Evolutionary conservation across 345 rosid genomes (phyloP).

Genomic region (Sapria himalayana): DNA sequence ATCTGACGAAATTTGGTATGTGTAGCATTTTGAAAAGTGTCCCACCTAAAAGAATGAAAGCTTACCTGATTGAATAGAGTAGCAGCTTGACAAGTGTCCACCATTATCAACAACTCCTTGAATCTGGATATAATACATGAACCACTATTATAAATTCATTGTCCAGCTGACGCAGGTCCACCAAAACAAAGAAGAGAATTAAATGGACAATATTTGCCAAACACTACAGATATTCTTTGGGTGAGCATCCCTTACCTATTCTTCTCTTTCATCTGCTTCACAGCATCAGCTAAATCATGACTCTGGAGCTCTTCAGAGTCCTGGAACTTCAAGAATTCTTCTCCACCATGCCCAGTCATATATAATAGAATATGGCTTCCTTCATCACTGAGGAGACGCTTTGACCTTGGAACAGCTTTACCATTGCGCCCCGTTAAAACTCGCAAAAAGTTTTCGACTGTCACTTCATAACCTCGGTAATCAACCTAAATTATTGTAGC

Average conservation of each 20-base stretch:
- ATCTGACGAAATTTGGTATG: no score
- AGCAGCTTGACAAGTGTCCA: conserved; percentile 98
- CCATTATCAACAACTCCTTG: conserved; percentile 95
- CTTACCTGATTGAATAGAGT: conserved; percentile 97
- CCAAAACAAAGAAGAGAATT: no score
- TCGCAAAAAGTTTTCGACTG: conserved; percentile 73
- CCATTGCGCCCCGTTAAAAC: conserved; percentile 86
- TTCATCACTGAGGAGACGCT: conserved; percentile 94
- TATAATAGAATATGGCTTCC: conserved; percentile 92
- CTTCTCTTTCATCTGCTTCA: conserved; percentile 98
- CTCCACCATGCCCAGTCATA: conserved; percentile 99
- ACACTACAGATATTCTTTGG: background rate
- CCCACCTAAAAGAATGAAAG: no score
- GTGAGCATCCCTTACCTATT: conserved; percentile 25
- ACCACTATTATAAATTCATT: conserved; percentile 6
- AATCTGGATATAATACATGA: conserved; percentile 30
- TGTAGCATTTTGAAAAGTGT: no score
- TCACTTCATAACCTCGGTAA: conserved; percentile 95
- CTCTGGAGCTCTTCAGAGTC: conserved; percentile 96
- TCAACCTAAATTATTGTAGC: conserved; percentile 50
- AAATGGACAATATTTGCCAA: background rate
- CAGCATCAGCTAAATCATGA: conserved; percentile 98
- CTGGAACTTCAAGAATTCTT: conserved; percentile 87
- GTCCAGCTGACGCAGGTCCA: background rate
- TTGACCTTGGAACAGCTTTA: conserved; percentile 91